Evolutionary conservation across 495 filamentous ascomycete species (phyloP).

Genomic region (Cryomyces minteri): DNA sequence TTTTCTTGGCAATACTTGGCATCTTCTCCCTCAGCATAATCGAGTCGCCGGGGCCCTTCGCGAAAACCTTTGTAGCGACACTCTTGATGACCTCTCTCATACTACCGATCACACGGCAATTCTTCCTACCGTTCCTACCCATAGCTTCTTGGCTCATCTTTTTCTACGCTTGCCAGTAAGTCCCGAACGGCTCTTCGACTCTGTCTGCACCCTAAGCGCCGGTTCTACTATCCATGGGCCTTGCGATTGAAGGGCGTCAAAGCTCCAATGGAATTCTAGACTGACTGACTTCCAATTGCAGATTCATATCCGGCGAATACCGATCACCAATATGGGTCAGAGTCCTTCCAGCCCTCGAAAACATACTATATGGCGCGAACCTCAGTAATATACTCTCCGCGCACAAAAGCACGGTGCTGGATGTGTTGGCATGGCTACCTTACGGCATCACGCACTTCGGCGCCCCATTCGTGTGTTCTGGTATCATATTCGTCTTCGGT

Average conservation of each 20-base stretch:
- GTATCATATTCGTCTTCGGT: conserved; percentile 67
- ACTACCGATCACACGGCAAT: conserved; percentile 76
- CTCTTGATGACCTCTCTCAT: conserved; percentile 51
- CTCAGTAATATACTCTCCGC: conserved; percentile 88
- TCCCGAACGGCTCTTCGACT: conserved; percentile 5
- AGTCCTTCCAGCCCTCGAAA: conserved; percentile 86
- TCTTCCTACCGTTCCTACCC: conserved; percentile 73
- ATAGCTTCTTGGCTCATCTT: conserved; percentile 72
- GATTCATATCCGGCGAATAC: conserved; percentile 71
- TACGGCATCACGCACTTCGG: conserved; percentile 84
- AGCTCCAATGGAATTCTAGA: no score
- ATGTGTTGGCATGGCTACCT: conserved; percentile 81
- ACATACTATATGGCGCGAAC: conserved; percentile 91
- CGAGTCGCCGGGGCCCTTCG: conserved; percentile 48
- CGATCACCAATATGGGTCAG: conserved; percentile 87
- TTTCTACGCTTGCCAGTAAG: conserved; percentile 82
- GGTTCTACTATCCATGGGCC: conserved; percentile 1
- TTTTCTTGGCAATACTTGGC: conserved; percentile 49
- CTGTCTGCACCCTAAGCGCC: not conserved
- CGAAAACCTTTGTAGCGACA: conserved; percentile 49
- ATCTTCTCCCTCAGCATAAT: conserved; percentile 72
- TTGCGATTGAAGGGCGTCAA: not conserved
- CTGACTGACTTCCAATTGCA: conserved; percentile 16
- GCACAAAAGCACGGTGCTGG: conserved; percentile 61
- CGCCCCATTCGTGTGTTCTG: conserved; percentile 55